A percentile compares a stretch with the other conserved stretches of the same genome.
phyloP scores from a whole-genome alignment of 2,329 filamentous ascomycete species.

The Fusarium mundagurra region DNA sequence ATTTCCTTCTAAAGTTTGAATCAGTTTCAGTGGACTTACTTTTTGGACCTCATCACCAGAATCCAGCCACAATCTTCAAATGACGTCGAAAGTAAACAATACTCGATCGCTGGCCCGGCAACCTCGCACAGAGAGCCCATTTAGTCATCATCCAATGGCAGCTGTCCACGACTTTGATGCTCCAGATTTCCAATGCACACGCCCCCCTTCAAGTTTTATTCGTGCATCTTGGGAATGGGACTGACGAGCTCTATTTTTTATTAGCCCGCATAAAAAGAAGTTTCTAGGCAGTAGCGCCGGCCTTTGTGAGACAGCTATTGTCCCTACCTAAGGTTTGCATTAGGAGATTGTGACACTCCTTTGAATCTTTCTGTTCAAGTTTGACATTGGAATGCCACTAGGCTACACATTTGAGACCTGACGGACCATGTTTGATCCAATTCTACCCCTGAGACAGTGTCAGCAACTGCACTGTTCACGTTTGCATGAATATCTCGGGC shows the following conservation, averaged over 20 bases:
- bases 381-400: neutral
- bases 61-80: neutral
- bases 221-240: conserved; percentile 10
- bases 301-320: neutral
- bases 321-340: neutral
- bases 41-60: neutral
- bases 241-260: conserved; percentile 9
- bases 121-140: conserved; percentile 23
- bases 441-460: conserved; percentile 8
- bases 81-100: conserved; percentile 50
- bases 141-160: conserved; percentile 27
- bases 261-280: conserved; percentile 9
- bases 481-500: conserved; percentile 8
- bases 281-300: conserved; percentile 7
- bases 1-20: neutral
- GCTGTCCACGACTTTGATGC: conserved; percentile 20
- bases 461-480: neutral
- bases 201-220: conserved; percentile 16
- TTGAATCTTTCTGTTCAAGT: neutral
- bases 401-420: conserved; percentile 8
- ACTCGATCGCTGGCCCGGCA: conserved; percentile 34
- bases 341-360: neutral
- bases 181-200: conserved; percentile 22
- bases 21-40: neutral
- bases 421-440: neutral